Conservation (phyloP, 2,329 filamentous ascomycete species). For the Chrysoporthe puriensis region DNA sequence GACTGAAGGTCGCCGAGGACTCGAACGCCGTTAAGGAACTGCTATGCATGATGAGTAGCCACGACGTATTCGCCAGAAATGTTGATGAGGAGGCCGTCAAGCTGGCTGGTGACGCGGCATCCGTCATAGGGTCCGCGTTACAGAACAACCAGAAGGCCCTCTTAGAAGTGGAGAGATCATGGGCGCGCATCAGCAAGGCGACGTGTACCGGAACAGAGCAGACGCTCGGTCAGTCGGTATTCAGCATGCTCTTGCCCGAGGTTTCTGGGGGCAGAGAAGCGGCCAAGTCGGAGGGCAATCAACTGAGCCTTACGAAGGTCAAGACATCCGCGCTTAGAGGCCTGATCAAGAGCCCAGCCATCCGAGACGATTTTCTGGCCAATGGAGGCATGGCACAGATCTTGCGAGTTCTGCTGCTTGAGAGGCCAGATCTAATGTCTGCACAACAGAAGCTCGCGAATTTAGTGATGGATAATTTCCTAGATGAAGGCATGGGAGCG, state of each 20-base stretch:
- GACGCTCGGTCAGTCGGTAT: slow-evolving; percentile 45
- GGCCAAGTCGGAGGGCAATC: slow-evolving; percentile 27
- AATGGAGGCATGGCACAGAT: slow-evolving; percentile 58
- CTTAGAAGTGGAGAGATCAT: slow-evolving; percentile 52
- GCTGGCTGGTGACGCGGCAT: slow-evolving; percentile 54
- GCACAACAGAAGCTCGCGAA: slow-evolving; percentile 60
- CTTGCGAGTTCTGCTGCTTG: slow-evolving; percentile 54
- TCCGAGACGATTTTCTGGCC: slow-evolving; percentile 60
- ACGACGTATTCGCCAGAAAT: slow-evolving; percentile 32
- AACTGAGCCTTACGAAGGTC: slow-evolving; percentile 37
- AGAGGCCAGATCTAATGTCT: slow-evolving; percentile 52
- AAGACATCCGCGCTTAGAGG: slow-evolving; percentile 58
- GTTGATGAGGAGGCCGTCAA: slow-evolving; percentile 34
- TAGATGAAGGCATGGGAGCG: slow-evolving; percentile 68
- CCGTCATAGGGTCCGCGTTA: slow-evolving; percentile 59
- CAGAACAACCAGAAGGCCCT: slow-evolving; percentile 70
- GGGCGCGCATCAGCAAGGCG: slow-evolving; percentile 46
- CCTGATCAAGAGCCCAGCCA: slow-evolving; percentile 56
- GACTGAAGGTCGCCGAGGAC: slow-evolving; percentile 64
- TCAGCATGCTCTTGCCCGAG: slow-evolving; percentile 42
- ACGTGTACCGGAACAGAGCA: slow-evolving; percentile 39
- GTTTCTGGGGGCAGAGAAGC: slow-evolving; percentile 28
- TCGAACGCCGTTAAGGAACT: slow-evolving; percentile 56
- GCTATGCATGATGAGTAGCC: slow-evolving; percentile 56
- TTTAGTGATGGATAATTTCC: slow-evolving; percentile 66